Evolutionary conservation across 202 grass and related monocot genomes (phyloP), one percentile per base, ranked within the genome.

Genomic region (Hordeum pubiflorum): DNA sequence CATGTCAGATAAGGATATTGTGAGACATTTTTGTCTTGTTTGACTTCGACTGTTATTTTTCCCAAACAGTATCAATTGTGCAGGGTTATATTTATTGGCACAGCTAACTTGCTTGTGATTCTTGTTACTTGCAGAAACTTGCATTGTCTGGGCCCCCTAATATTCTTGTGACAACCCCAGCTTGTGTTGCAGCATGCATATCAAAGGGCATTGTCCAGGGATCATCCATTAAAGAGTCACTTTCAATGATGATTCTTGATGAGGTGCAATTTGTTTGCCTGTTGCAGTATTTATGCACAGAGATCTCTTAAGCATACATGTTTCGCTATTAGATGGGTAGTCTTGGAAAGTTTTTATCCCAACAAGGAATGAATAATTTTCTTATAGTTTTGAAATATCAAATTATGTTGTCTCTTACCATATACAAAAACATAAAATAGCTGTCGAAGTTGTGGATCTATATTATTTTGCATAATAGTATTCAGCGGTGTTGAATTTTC

Each of bases 231-330:
- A 94, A 93, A 76, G 92, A 94, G 67, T 97, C 95, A 69, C 88
- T 97, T 79, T 97, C 95, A 71, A 91, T 97, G 90, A 82, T 97
- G 87, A 85, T 97, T 88, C 86, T 97, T 9, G 95, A 97, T 56
- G 95, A 97, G 95, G 95, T 90, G 83, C 82, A 80, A n/a, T 81
- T 81, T 52, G 23, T 74, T 78, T 62, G 6, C 71, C 12, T 55
- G 79, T 59, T 38, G 4, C 9, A 11, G 26, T 72, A n/a, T 77
- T 77, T 82, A 48, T 58, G 18, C 6, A 2, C 18, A 0, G 39
- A 41, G 10, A 41, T 41, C 39, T 41, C 39, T 41, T 41, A 11
- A 10, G 39, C 39, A 4, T 43, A 62, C 40, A 88, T 64, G 65
- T 75, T 57, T 76, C 22, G 3, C 5, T 60, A 33, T 54, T 17